phyloP scores from a whole-genome alignment of 805 yeast genomes.

The Ogataea wickerhamii region DNA sequence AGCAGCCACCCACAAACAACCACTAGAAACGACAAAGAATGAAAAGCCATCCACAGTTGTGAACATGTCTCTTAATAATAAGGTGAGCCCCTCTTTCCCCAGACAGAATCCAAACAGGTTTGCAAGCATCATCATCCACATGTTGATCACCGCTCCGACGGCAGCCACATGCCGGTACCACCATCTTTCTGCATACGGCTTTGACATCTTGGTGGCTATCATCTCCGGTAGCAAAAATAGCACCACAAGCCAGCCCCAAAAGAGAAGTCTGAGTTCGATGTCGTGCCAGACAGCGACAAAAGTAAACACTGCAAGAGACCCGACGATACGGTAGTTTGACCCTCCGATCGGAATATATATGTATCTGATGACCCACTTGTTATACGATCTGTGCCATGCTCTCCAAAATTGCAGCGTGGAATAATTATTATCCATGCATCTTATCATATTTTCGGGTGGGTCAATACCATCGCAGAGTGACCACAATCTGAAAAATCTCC shows the following conservation, averaged over 20 bases:
- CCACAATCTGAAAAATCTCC: constrained; percentile 96
- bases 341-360: constrained; percentile 93
- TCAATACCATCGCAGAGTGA: constrained; percentile 87
- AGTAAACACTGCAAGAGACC: constrained; percentile 81
- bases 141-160: constrained; percentile 79
- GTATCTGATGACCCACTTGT: constrained; percentile 85
- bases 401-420: constrained; percentile 97
- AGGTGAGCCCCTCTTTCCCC: constrained; percentile 78
- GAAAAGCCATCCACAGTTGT: constrained; percentile 64
- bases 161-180: constrained; percentile 86
- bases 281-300: constrained; percentile 99
- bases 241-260: constrained; percentile 97
- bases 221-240: constrained; percentile 85
- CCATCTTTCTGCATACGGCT: constrained; percentile 36
- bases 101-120: constrained; percentile 92
- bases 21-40: constrained; percentile 59
- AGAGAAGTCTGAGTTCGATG: constrained; percentile 74
- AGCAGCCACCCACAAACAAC: constrained; percentile 72
- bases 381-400: constrained; percentile 96
- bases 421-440: constrained; percentile 93
- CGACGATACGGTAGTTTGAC: constrained; percentile 61
- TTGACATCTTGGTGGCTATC: constrained; percentile 46
- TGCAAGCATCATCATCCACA: constrained; percentile 98
- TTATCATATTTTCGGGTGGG: constrained; percentile 95
- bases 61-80: constrained; percentile 66